phyloP scores from a whole-genome alignment of 2,329 filamentous ascomycete species.

The Raffaelea ambrosiae region DNA sequence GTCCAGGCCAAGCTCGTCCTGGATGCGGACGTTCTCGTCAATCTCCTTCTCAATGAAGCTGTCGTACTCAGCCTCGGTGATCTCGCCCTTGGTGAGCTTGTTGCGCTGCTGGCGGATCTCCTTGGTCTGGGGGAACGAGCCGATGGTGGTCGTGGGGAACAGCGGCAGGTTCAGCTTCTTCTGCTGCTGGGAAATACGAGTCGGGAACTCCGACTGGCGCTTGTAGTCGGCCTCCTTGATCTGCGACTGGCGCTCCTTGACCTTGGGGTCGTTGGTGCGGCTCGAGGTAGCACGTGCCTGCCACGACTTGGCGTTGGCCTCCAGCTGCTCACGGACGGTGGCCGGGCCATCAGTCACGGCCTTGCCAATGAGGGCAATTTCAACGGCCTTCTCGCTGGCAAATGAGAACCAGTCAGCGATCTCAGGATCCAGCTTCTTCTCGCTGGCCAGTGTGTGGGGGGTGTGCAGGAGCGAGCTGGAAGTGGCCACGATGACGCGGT shows the following conservation, averaged over 20 bases:
- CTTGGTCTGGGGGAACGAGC: slow-evolving; percentile 98
- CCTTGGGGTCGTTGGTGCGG: slow-evolving; percentile 92
- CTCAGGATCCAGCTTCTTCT: slow-evolving; percentile 96
- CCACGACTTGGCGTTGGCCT: slow-evolving; percentile 94
- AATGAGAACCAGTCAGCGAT: slow-evolving; percentile 98
- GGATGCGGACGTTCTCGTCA: slow-evolving; percentile 85
- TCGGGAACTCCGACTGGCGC: slow-evolving; percentile 82
- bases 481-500: slow-evolving; percentile 92
- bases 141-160: slow-evolving; percentile 99
- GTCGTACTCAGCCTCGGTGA: slow-evolving; percentile 86
- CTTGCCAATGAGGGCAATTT: slow-evolving; percentile 92
- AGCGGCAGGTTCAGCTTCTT: slow-evolving; percentile 86
- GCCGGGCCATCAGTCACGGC: slow-evolving; percentile 89
- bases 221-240: slow-evolving; percentile 80
- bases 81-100: slow-evolving; percentile 99
- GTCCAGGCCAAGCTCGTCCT: slow-evolving; percentile 95
- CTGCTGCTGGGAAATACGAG: slow-evolving; percentile 81
- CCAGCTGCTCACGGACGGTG: slow-evolving; percentile 76
- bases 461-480: slow-evolving; percentile 98
- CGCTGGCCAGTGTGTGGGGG: slow-evolving; percentile 92
- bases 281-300: slow-evolving; percentile 84
- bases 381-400: slow-evolving; percentile 84
- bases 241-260: slow-evolving; percentile 92
- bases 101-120: slow-evolving; percentile 95
- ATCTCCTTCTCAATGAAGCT: slow-evolving; percentile 99